Conservation (phyloP, 2,329 filamentous ascomycete genomes). For the Calonectria leucothoes region DNA sequence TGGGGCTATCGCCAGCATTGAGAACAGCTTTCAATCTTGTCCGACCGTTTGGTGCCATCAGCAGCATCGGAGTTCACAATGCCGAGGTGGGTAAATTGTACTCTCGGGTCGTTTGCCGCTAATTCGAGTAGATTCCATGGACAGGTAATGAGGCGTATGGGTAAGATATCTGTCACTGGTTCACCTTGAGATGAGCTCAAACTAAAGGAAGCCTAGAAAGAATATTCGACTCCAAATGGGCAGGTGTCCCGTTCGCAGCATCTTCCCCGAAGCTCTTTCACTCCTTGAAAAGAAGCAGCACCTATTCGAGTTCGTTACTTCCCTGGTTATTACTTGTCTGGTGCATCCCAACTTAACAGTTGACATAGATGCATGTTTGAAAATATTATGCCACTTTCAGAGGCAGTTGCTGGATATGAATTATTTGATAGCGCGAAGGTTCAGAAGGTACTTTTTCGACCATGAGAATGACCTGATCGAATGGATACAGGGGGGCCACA, state of each 20-base stretch:
- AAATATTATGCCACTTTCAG: background rate
- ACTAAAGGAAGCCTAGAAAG: background rate
- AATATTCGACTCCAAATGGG: conserved; percentile 34
- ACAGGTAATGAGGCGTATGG: background rate
- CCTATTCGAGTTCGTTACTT: background rate
- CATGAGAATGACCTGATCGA: background rate
- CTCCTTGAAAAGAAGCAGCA: background rate
- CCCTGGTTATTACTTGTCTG: background rate
- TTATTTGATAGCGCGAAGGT: background rate
- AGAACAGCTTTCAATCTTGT: background rate
- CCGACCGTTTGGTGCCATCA: background rate
- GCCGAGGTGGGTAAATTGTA: background rate
- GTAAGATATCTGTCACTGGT: background rate
- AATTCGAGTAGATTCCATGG: background rate
- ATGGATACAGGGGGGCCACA: no score
- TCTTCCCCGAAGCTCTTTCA: conserved; percentile 57
- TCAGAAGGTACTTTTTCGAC: background rate
- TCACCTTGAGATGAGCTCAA: background rate
- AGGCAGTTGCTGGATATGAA: background rate
- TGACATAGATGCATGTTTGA: background rate
- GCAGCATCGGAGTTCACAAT: background rate
- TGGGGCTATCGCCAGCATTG: background rate
- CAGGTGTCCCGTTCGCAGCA: conserved; percentile 78
- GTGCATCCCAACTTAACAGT: background rate
- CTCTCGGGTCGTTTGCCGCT: background rate